These are phyloP conservation scores for Primulina huaijiensis DNA, from an alignment of 257 asterid genomes.

Conservation along the genomic window DNA sequence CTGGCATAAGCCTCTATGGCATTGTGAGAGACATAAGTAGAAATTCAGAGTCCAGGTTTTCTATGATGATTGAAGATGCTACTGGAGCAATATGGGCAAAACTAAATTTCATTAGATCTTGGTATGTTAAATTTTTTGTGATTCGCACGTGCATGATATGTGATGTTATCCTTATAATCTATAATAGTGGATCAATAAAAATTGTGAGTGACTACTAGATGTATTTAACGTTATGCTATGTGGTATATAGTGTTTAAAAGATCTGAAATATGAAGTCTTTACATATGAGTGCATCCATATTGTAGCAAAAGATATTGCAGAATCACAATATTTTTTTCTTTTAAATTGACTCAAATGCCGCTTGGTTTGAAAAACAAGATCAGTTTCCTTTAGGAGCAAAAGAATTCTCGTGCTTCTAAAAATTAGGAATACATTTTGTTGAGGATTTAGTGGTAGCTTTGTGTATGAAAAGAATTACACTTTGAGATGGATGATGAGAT, in stretches of 20 bases:
- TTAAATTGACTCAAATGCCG: not conserved
- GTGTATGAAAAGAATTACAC: not conserved
- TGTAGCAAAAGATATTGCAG: not conserved
- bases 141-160: conserved; percentile 5
- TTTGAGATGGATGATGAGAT: not conserved
- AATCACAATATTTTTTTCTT: not conserved
- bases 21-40: conserved; percentile 52
- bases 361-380: not conserved
- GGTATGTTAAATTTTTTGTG: conserved; percentile 41
- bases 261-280: not conserved
- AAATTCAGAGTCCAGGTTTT: conserved; percentile 37
- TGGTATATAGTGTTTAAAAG: not conserved
- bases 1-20: conserved; percentile 81
- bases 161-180: not conserved
- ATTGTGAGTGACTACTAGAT: not conserved
- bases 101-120: conserved; percentile 61
- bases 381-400: not conserved
- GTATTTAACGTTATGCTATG: not conserved
- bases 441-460: not conserved
- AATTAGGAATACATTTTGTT: not conserved
- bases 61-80: conserved; percentile 63
- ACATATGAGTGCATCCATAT: not conserved
- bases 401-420: not conserved
- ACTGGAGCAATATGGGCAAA: conserved; percentile 76
- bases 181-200: not conserved